Percentiles rank a stretch among this genome's conserved stretches.
phyloP scores from a whole-genome alignment of 352 stramenopile genomes.

The Achlya hypogyna region DNA sequence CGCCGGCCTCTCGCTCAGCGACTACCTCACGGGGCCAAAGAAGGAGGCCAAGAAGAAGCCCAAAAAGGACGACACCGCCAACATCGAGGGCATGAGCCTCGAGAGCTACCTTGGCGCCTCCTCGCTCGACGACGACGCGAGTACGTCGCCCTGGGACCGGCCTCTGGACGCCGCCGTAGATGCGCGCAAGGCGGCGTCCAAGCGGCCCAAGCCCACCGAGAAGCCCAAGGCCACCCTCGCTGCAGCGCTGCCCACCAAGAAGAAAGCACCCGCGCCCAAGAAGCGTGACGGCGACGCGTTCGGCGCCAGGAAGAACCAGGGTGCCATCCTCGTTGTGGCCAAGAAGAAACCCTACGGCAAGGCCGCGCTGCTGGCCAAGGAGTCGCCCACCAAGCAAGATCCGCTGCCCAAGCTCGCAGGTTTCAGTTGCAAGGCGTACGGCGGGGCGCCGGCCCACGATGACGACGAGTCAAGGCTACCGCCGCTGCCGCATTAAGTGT shows the following conservation, averaged over 20 bases:
- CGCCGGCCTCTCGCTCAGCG: conserved; percentile 15
- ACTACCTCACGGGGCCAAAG: conserved; percentile 14
- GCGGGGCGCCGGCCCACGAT: neutral
- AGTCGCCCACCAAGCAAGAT: neutral
- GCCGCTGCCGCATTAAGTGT: conserved; percentile 15
- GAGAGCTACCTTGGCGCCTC: conserved; percentile 16
- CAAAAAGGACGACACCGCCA: neutral
- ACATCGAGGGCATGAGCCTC: conserved; percentile 19
- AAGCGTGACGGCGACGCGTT: too few relatives aligned
- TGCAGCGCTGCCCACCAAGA: neutral
- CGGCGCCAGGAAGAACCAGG: neutral
- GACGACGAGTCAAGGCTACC: conserved; percentile 16
- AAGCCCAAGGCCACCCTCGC: neutral
- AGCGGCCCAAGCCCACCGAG: neutral
- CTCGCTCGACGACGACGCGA: neutral
- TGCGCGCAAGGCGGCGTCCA: neutral
- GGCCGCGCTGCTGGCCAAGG: neutral
- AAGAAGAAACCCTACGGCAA: neutral
- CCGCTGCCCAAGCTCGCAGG: neutral
- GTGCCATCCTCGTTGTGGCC: neutral
- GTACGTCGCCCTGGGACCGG: neutral
- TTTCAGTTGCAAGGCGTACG: neutral
- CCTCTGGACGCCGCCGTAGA: neutral
- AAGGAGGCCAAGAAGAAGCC: conserved; percentile 3
- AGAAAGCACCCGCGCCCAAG: too few relatives aligned